These are phyloP conservation scores for Strobilomyces confusus DNA, from an alignment of 768 basidiomycete species.

Conservation along the genomic window DNA sequence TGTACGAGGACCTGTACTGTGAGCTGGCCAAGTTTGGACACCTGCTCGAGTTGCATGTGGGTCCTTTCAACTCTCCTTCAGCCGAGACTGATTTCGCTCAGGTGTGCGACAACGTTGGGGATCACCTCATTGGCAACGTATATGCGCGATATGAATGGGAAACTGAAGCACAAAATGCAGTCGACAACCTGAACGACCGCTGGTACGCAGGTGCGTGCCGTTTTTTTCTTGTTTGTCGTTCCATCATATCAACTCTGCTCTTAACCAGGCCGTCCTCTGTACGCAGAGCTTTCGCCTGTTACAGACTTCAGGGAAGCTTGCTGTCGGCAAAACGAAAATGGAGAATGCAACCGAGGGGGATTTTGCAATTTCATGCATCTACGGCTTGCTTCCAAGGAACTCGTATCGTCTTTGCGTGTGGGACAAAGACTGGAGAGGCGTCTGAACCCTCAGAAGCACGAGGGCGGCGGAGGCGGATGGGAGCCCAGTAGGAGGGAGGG, in stretches of 20 bases:
- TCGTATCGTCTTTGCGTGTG: constrained; percentile 71
- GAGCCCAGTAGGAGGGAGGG: constrained; percentile 70
- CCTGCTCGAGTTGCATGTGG: constrained; percentile 89
- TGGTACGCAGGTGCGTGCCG: constrained; percentile 87
- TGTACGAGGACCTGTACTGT: constrained; percentile 94
- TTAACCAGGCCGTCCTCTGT: constrained; percentile 79
- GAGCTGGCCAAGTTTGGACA: constrained; percentile 95
- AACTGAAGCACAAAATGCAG: constrained; percentile 91
- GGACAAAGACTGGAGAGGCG: constrained; percentile 84
- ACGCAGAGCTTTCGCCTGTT: constrained; percentile 96
- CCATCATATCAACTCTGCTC: constrained; percentile 2
- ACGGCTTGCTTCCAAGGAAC: constrained; percentile 78
- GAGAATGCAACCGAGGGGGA: constrained; percentile 95
- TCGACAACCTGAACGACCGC: constrained; percentile 89
- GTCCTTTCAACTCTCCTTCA: constrained; percentile 23
- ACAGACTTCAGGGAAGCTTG: constrained; percentile 99
- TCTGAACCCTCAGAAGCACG: constrained; percentile 60
- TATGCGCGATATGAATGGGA: constrained; percentile 99
- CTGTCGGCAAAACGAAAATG: constrained; percentile 97
- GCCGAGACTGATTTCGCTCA: constrained; percentile 22
- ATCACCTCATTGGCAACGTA: constrained; percentile 95
- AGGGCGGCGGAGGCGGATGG: constrained; percentile 76
- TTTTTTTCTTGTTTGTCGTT: neutral
- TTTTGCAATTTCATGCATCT: constrained; percentile 99
- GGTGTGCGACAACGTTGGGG: constrained; percentile 99